Conservation (phyloP, 805 yeast genomes). For the Spathaspora arborariae region DNA sequence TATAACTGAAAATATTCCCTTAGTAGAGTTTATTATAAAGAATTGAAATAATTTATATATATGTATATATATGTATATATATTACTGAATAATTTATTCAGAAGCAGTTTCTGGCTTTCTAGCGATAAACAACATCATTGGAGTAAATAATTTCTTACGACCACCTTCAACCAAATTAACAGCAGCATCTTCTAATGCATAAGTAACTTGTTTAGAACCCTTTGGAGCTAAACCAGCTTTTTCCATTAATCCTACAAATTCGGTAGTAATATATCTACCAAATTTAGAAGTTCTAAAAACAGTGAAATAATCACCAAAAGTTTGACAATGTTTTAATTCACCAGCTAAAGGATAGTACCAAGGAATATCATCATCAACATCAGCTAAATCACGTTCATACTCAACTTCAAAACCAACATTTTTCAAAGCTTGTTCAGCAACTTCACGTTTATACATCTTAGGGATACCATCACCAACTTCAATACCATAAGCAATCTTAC, state of each 20-base stretch:
- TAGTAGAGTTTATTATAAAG: neutral
- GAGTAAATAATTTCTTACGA: constrained; percentile 83
- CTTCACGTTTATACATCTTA: constrained; percentile 83
- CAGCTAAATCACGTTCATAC: constrained; percentile 79
- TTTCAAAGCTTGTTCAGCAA: constrained; percentile 83
- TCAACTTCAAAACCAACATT: constrained; percentile 83
- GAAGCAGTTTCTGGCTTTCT: constrained; percentile 60
- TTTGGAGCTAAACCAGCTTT: constrained; percentile 84
- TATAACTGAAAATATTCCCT: neutral
- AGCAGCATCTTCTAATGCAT: constrained; percentile 95
- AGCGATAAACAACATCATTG: constrained; percentile 92
- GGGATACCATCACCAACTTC: constrained; percentile 99
- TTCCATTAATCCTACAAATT: constrained; percentile 78
- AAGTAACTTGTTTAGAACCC: constrained; percentile 84
- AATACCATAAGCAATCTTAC: constrained; percentile 93
- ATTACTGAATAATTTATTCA: neutral
- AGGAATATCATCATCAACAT: constrained; percentile 76
- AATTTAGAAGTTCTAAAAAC: constrained; percentile 81
- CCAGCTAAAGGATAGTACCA: constrained; percentile 98
- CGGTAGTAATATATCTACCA: constrained; percentile 85
- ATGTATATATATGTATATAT: neutral
- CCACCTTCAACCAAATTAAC: constrained; percentile 94
- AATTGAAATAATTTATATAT: constrained; percentile 1
- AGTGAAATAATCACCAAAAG: constrained; percentile 72
- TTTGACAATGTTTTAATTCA: constrained; percentile 84